Conservation (phyloP, 495 filamentous ascomycete species). For the Aspergillus wentii region DNA sequence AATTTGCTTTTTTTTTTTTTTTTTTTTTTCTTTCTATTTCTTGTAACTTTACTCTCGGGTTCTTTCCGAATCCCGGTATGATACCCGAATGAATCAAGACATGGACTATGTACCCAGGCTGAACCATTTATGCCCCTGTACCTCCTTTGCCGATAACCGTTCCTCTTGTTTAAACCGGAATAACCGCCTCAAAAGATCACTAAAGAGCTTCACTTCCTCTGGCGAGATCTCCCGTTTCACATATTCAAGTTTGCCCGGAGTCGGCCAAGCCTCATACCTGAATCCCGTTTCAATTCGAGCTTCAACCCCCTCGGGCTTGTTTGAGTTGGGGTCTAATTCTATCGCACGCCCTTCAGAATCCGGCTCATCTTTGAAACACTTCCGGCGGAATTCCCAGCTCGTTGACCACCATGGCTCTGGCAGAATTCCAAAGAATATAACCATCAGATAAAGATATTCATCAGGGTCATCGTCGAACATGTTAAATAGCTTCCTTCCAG, state of each 20-base stretch:
- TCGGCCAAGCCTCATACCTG: background rate
- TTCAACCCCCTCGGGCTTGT: background rate
- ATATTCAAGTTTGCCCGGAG: background rate
- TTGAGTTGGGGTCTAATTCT: background rate
- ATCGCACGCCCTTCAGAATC: background rate
- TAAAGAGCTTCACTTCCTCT: background rate
- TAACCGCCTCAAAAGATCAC: background rate
- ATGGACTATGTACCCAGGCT: too few species aligned
- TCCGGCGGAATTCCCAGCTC: background rate
- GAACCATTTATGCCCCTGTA: background rate
- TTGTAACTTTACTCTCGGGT: too few species aligned
- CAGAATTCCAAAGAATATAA: background rate
- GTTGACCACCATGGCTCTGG: background rate
- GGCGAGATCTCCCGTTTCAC: background rate
- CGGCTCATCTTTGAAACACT: background rate
- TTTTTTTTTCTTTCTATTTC: too few species aligned
- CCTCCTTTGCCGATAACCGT: background rate
- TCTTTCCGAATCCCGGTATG: too few species aligned
- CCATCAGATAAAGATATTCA: background rate
- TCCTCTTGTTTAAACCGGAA: background rate
- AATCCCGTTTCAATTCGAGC: too few species aligned
- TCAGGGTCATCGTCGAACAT: background rate
- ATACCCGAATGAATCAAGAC: too few species aligned
- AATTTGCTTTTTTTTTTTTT: too few species aligned
- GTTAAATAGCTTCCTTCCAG: background rate